Base-by-base conservation (phyloP, 2,329 filamentous ascomycete genomes). In the Alternaria novae-zelandiae region DNA sequence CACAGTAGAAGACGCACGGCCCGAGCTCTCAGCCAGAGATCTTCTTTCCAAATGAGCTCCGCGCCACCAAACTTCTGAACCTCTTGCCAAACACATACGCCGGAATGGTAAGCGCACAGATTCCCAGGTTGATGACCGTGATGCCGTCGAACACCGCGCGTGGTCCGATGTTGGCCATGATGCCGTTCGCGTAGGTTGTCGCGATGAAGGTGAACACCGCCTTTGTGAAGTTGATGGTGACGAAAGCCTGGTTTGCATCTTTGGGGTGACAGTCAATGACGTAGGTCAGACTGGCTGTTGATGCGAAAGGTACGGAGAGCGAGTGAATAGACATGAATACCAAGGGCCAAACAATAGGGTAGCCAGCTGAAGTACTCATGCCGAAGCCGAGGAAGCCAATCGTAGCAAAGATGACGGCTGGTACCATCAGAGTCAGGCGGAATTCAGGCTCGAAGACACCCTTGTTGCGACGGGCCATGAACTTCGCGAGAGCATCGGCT, bases 401-500 rank as follows among this genome's bases (percentile, higher is more conserved):
- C 0, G 81, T 79, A 0, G 75, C 73, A 7, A 78, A 70, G 9
- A 77, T 68, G 2, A 72, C 70, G 3, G 76, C 76, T 8, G 77
- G 69, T 6, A 78, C 65, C 76, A 78, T 79, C 32, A 79, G 73
- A 2, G 68, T 68, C 15, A 79, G 74, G 44, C 94, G 89, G 78
- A 97, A 97, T 75, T 97, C 95, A 2, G 95, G 94, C 80, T 97
- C 95, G 76, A 96, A 97, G 61, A 94, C 85, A 49, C 94, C 94
- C 5, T 85, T 85, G 81, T 98, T 97, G 61, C 86, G 83, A 64
- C 86, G 86, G 12, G 93, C 94, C 84, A 97, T 86, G 58, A 83
- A 84, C 61, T 87, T 89, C 36, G 90, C 91, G 54, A 88, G 89
- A 75, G 86, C 88, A 78, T 98, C 94, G 25, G 92, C 87, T 41